phyloP scores from a whole-genome alignment of 2,329 filamentous ascomycete species.

The Exophiala sideris region DNA sequence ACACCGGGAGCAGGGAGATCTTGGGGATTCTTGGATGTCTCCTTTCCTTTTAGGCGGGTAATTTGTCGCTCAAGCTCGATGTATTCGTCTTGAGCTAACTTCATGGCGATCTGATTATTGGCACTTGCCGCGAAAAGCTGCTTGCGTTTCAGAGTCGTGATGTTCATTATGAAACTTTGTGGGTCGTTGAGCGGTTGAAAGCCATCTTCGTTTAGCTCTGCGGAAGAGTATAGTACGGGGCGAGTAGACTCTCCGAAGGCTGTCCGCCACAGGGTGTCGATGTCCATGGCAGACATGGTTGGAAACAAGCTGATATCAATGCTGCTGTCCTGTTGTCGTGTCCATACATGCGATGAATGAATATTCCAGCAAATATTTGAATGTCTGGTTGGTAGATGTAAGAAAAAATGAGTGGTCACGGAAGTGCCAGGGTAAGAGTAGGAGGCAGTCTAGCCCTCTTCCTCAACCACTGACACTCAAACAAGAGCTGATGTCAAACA shows the following conservation, averaged over 20 bases:
- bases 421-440: too few relatives aligned
- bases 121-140: constrained; percentile 54
- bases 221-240: constrained; percentile 22
- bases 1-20: constrained; percentile 39
- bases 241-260: constrained; percentile 25
- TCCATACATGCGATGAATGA: constrained; percentile 6
- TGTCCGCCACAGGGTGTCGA: constrained; percentile 22
- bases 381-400: neutral
- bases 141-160: constrained; percentile 15
- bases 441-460: too few relatives aligned
- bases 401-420: neutral
- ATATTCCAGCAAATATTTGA: too few relatives aligned
- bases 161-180: constrained; percentile 21
- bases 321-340: neutral
- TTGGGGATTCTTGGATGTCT: constrained; percentile 52
- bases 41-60: constrained; percentile 44
- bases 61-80: constrained; percentile 51
- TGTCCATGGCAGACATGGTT: constrained; percentile 14
- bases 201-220: constrained; percentile 24
- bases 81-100: constrained; percentile 59
- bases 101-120: constrained; percentile 52
- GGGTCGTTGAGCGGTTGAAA: constrained; percentile 25
- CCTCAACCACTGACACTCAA: too few relatives aligned
- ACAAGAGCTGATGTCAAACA: too few relatives aligned
- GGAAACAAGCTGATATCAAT: neutral